Evolutionary conservation across 352 stramenopile genomes (phyloP), one percentile per base, ranked within the genome.

Genomic region (Phytophthora citrophthora): DNA sequence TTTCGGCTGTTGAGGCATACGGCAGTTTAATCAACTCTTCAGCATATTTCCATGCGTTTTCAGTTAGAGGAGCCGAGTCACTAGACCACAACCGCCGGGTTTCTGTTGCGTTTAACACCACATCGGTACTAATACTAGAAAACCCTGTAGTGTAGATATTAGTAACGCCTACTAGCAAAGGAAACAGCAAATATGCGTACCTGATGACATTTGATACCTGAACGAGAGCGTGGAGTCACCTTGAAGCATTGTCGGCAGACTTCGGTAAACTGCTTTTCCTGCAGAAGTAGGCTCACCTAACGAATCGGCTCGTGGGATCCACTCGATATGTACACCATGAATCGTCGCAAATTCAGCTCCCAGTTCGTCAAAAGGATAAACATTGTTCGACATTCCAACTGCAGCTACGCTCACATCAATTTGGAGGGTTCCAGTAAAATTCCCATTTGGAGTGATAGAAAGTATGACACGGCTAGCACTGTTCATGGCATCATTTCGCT

Each of bases 11-110:
- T 23, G 66, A 53, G 2, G 52, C 45, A 12, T 66, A 72, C 1
- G 36, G 23, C 12, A 79, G 40, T 0, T 58, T 1, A n/a, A 90
- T 55, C 8, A 47, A 23, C 3, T 56, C 13, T 1, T 60, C 48
- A 5, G 54, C 74, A 38, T 45, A 20, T 32, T 65, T 81, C 81
- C 81, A 90, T 18, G 68, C 36, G 26, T 55, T 45, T 15, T 54
- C 45, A n/a, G 31, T 34, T 20, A 32, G 41, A 13, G 43, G 20
- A 20, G 20, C 23, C 7, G 50, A 46, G 7, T 66, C 55, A n/a
- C 66, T 84, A 2, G 74, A 74, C 81, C 81, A 90, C 20, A 84
- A 13, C 1, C 16, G 23, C 40, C 40, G 50, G 18, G 16, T 47
- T 2, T 52, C 26, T 2, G 44, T 76, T 5, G 44, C 48, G 51